Conservation (phyloP, 2,329 filamentous ascomycete species). For the Hymenoscyphus infarciens region DNA sequence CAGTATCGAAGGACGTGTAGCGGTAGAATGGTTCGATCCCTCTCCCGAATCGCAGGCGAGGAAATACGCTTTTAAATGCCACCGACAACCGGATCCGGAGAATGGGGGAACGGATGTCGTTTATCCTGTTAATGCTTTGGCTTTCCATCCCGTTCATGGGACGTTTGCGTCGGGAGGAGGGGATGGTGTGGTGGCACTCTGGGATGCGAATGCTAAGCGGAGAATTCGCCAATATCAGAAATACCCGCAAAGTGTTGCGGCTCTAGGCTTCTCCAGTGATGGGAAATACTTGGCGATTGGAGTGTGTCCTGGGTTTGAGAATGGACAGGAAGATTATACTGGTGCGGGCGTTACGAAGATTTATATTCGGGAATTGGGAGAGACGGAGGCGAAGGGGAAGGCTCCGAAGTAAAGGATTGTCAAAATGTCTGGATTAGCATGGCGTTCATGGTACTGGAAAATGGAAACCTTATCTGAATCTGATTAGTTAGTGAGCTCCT, state of each 20-base stretch:
- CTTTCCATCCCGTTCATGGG: slow-evolving; percentile 62
- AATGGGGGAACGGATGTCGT: slow-evolving; percentile 61
- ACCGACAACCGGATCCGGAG: slow-evolving; percentile 68
- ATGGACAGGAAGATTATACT: slow-evolving; percentile 71
- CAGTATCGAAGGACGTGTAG: slow-evolving; percentile 91
- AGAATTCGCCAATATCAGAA: slow-evolving; percentile 67
- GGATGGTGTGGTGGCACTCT: slow-evolving; percentile 67
- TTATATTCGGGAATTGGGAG: slow-evolving; percentile 76
- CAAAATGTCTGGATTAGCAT: slow-evolving; percentile 7
- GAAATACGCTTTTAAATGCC: slow-evolving; percentile 99
- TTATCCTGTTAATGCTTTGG: slow-evolving; percentile 68
- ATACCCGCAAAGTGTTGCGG: slow-evolving; percentile 59
- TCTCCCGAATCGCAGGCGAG: slow-evolving; percentile 80
- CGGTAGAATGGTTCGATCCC: slow-evolving; percentile 97
- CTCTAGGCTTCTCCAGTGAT: slow-evolving; percentile 59
- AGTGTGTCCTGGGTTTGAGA: slow-evolving; percentile 66
- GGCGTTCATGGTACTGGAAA: slow-evolving; percentile 5
- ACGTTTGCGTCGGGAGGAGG: slow-evolving; percentile 71
- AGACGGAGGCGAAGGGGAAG: slow-evolving; percentile 65
- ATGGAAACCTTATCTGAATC: too few relatives aligned
- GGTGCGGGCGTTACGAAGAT: slow-evolving; percentile 72
- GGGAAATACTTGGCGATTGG: slow-evolving; percentile 64
- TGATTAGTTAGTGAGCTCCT: too few relatives aligned
- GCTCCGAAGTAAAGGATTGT: slow-evolving; percentile 28
- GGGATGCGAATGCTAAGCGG: slow-evolving; percentile 69